These are phyloP conservation scores for Epichloe scottii DNA, from an alignment of 2,329 filamentous ascomycete genomes.

Conservation along the genomic window DNA sequence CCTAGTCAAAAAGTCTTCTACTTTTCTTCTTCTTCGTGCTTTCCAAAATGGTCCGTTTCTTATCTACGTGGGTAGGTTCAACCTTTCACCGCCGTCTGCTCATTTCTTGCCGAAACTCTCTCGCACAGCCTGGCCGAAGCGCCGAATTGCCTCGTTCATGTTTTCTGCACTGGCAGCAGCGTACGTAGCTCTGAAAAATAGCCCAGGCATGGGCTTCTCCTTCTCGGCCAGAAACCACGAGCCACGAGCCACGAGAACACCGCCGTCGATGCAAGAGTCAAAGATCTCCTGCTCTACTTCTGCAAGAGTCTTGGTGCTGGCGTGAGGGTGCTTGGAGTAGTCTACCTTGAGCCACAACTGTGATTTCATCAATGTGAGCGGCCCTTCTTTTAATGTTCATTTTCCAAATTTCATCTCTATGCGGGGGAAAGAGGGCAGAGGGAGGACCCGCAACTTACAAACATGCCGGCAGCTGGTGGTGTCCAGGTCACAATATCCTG, in stretches of 20 bases:
- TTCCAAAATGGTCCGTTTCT: neutral
- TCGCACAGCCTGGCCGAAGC: constrained; percentile 65
- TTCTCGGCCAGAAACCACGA: constrained; percentile 83
- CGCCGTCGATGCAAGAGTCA: constrained; percentile 57
- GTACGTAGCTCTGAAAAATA: constrained; percentile 87
- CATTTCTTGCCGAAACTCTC: constrained; percentile 34
- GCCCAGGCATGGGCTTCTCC: constrained; percentile 41
- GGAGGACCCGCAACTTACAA: constrained; percentile 43
- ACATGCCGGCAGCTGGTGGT: constrained; percentile 83
- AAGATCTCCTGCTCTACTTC: constrained; percentile 83
- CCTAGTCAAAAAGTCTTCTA: too few species aligned
- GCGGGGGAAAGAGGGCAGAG: neutral
- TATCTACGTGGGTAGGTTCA: neutral
- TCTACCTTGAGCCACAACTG: constrained; percentile 65
- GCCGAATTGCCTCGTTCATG: constrained; percentile 58
- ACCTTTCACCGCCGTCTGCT: neutral
- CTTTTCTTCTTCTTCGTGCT: neutral
- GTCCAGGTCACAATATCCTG: constrained; percentile 65
- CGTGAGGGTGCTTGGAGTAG: constrained; percentile 51
- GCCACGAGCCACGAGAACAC: constrained; percentile 70
- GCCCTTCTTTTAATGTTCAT: neutral
- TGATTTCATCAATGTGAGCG: neutral
- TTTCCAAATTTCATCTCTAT: neutral
- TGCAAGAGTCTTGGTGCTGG: constrained; percentile 37
- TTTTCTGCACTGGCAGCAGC: constrained; percentile 62